Conservation (phyloP, 768 basidiomycete species). For the Suillus bovinus region DNA sequence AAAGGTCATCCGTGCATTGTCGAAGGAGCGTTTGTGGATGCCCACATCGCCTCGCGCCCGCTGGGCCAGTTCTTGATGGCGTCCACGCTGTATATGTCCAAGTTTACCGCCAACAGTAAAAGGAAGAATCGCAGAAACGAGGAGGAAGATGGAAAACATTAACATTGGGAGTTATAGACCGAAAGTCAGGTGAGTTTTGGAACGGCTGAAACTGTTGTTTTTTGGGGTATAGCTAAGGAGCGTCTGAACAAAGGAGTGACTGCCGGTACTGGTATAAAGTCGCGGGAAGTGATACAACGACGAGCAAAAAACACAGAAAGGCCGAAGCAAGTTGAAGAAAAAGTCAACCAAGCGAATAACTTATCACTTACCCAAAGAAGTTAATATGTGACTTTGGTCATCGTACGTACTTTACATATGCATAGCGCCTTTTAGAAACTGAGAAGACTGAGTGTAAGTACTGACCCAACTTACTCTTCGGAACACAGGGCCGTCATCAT, state of each 20-base stretch:
- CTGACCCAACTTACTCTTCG: no score
- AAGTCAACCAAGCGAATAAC: neutral
- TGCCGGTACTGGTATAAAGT: neutral
- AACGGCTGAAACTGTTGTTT: neutral
- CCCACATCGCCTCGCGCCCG: constrained; percentile 40
- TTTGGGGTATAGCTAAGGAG: neutral
- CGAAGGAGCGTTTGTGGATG: constrained; percentile 35
- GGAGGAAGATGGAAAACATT: constrained; percentile 33
- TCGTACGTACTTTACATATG: neutral
- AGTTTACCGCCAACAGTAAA: constrained; percentile 33
- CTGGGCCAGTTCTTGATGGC: constrained; percentile 48
- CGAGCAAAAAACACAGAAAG: neutral
- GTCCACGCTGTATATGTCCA: constrained; percentile 23
- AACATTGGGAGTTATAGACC: constrained; percentile 16
- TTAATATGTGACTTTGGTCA: neutral
- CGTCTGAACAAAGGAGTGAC: neutral
- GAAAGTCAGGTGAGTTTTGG: neutral
- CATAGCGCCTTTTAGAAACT: neutral
- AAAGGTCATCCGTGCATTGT: constrained; percentile 47
- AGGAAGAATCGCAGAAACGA: constrained; percentile 35
- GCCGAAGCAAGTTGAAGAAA: neutral
- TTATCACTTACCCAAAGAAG: no score
- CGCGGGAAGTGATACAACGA: neutral
- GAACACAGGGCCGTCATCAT: no score
- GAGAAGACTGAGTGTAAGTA: no score